phyloP scores from a whole-genome alignment of 2,329 filamentous ascomycete genomes.

The Colletotrichum tofieldiae region DNA sequence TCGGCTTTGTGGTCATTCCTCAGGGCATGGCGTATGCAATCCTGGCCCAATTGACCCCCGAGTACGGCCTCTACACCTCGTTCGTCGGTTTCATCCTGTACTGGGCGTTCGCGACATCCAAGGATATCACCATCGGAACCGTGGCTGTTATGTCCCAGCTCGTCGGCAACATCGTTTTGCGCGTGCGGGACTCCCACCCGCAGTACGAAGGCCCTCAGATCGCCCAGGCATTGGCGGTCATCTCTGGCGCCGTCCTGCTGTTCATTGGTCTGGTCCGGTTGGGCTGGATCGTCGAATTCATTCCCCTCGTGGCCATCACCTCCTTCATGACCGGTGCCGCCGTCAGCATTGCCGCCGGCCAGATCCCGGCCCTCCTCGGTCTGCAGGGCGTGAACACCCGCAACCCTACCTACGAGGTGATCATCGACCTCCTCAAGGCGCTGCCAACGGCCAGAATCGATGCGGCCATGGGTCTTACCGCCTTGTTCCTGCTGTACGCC shows the following conservation, averaged over 20 bases:
- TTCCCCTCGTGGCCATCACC: constrained; percentile 65
- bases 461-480: constrained; percentile 80
- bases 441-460: constrained; percentile 69
- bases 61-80: constrained; percentile 85
- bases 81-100: constrained; percentile 87
- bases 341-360: constrained; percentile 66
- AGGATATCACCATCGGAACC: constrained; percentile 84
- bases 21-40: constrained; percentile 87
- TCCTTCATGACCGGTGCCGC: constrained; percentile 67
- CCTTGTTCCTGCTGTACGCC: constrained; percentile 76
- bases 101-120: constrained; percentile 88
- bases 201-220: constrained; percentile 57
- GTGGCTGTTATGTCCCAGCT: constrained; percentile 65
- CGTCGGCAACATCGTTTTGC: constrained; percentile 62
- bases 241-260: constrained; percentile 62
- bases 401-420: constrained; percentile 61
- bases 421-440: constrained; percentile 60
- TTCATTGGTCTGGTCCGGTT: constrained; percentile 62
- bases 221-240: constrained; percentile 61
- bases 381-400: constrained; percentile 61
- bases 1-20: constrained; percentile 83
- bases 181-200: constrained; percentile 55
- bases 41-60: constrained; percentile 76
- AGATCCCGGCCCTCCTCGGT: constrained; percentile 62
- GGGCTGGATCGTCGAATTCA: constrained; percentile 68